A percentile compares a stretch with the other conserved stretches of the same genome.
Evolutionary conservation across 768 basidiomycete species (phyloP).

Genomic region (Tricholoma bakamatsutake): DNA sequence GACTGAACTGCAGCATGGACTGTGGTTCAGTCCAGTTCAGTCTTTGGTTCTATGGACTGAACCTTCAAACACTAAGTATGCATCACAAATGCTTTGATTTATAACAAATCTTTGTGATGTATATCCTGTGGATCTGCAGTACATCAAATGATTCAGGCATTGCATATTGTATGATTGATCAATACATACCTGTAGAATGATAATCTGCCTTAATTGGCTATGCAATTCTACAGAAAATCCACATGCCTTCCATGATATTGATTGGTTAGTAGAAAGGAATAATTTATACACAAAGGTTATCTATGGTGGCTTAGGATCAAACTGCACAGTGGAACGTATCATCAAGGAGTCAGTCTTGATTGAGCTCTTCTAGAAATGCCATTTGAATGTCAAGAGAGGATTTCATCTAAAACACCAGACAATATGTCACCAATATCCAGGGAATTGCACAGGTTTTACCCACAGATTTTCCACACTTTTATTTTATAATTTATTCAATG

Average conservation of each 20-base stretch:
- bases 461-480: no score
- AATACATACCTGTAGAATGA: constrained; percentile 3
- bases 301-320: constrained; percentile 10
- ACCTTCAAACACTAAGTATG: no score
- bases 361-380: constrained; percentile 16
- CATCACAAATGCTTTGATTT: constrained; percentile 14
- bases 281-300: constrained; percentile 28
- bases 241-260: constrained; percentile 4
- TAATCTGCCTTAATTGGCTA: constrained; percentile 22
- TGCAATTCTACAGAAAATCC: constrained; percentile 28
- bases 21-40: no score
- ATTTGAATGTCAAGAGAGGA: constrained; percentile 13
- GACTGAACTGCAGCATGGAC: no score
- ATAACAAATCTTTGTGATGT: background rate
- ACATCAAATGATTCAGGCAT: background rate
- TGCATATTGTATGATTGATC: no score
- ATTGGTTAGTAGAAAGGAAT: constrained; percentile 1
- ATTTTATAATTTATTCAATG: no score
- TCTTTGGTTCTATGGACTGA: no score
- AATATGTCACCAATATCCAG: constrained; percentile 16
- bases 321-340: constrained; percentile 7
- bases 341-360: constrained; percentile 19
- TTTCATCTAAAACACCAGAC: constrained; percentile 18
- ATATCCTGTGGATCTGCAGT: constrained; percentile 15
- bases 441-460: no score